Conservation (phyloP, 768 basidiomycete species). For the Amylocystis lapponica region DNA sequence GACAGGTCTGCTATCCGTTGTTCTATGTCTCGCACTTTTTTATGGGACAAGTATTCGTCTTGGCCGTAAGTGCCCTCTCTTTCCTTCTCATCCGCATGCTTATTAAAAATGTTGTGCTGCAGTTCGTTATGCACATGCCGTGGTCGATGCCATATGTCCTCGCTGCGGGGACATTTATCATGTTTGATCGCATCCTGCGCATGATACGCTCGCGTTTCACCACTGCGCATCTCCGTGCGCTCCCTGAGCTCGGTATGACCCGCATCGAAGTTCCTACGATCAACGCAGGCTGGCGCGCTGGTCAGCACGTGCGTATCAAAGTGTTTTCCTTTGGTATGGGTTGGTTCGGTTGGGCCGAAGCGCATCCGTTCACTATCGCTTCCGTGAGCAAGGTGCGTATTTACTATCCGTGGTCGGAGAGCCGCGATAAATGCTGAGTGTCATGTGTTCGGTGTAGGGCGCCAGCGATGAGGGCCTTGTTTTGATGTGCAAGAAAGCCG, state of each 20-base stretch:
- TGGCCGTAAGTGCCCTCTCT: slow-evolving; percentile 8
- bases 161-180: slow-evolving; percentile 34
- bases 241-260: slow-evolving; percentile 42
- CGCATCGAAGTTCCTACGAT: slow-evolving; percentile 40
- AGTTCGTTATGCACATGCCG: slow-evolving; percentile 13
- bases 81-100: neutral
- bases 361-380: slow-evolving; percentile 27
- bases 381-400: slow-evolving; percentile 9
- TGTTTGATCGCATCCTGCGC: slow-evolving; percentile 40
- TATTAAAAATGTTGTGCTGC: neutral
- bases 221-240: slow-evolving; percentile 37
- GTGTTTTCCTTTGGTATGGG: slow-evolving; percentile 36
- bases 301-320: slow-evolving; percentile 55
- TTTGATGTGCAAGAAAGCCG: slow-evolving; percentile 44
- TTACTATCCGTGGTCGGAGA: neutral
- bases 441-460: slow-evolving; percentile 19
- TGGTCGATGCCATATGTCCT: slow-evolving; percentile 37
- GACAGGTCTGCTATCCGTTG: slow-evolving; percentile 27
- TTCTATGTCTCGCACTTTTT: slow-evolving; percentile 33
- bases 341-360: slow-evolving; percentile 31
- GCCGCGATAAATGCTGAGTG: neutral
- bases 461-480: slow-evolving; percentile 33
- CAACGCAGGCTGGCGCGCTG: slow-evolving; percentile 50
- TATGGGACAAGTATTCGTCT: slow-evolving; percentile 29
- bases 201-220: slow-evolving; percentile 41